Percentiles rank a stretch among this genome's conserved stretches.
Evolutionary conservation across 768 basidiomycete species (phyloP).

Genomic region (Ramaria sp.): DNA sequence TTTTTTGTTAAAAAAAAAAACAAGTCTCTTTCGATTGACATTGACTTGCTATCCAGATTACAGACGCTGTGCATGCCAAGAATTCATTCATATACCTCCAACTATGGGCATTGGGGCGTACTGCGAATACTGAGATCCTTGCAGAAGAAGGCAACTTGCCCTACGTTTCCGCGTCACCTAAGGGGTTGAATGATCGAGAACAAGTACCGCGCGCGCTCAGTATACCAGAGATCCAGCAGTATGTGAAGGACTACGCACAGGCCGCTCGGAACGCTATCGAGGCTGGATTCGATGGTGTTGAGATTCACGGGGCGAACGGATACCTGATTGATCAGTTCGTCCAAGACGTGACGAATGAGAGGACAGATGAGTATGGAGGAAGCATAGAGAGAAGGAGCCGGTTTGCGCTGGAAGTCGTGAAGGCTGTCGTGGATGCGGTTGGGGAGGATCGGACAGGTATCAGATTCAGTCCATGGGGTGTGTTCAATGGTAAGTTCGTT

Average conservation of each 20-base stretch:
- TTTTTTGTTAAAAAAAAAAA: conserved; percentile 3
- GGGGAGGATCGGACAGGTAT: conserved; percentile 45
- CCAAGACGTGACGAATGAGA: conserved; percentile 42
- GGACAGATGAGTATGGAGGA: conserved; percentile 61
- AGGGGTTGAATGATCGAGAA: conserved; percentile 11
- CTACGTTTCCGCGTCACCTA: conserved; percentile 7
- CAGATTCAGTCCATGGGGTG: conserved; percentile 46
- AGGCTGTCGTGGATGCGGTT: conserved; percentile 38
- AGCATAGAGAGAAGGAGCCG: conserved; percentile 46
- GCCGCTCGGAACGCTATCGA: conserved; percentile 46
- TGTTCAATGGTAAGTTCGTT: conserved; percentile 6
- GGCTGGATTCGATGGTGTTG: conserved; percentile 63
- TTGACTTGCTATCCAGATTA: conserved; percentile 26
- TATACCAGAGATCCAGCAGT: conserved; percentile 36
- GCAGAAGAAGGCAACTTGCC: conserved; percentile 15
- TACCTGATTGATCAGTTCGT: conserved; percentile 51
- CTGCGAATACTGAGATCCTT: conserved; percentile 24
- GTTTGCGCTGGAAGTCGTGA: conserved; percentile 44
- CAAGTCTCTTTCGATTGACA: neutral
- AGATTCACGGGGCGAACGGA: conserved; percentile 32
- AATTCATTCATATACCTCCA: conserved; percentile 43
- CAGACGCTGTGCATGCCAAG: conserved; percentile 44
- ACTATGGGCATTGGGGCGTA: conserved; percentile 46
- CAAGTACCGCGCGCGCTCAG: conserved; percentile 32
- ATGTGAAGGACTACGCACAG: conserved; percentile 35